These are phyloP conservation scores for Microcyclospora tardicrescens DNA, from an alignment of 2,329 filamentous ascomycete species.

Conservation along the genomic window DNA sequence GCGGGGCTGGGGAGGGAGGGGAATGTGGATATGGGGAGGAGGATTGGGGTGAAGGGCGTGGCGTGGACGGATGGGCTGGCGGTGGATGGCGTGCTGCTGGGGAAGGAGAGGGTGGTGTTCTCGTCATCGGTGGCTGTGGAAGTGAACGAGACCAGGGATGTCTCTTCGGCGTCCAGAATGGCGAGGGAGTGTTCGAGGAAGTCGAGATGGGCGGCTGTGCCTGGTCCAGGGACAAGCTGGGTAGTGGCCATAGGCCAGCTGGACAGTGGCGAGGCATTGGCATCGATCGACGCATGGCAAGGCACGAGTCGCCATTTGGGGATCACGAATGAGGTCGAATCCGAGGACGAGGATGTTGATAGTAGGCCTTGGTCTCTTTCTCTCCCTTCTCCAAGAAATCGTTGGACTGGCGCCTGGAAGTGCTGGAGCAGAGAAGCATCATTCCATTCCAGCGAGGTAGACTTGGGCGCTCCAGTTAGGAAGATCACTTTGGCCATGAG, in stretches of 20 bases:
- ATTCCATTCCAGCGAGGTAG: constrained; percentile 42
- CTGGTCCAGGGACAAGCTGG: neutral
- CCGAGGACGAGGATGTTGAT: neutral
- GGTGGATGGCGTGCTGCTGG: constrained; percentile 17
- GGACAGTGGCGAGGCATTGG: neutral
- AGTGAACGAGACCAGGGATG: constrained; percentile 41
- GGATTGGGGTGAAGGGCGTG: neutral
- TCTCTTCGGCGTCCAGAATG: constrained; percentile 51
- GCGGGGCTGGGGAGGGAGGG: constrained; percentile 59
- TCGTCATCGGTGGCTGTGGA: constrained; percentile 18
- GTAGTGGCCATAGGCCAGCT: neutral
- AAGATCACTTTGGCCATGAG: constrained; percentile 27
- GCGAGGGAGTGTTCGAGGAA: constrained; percentile 72
- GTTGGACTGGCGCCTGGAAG: constrained; percentile 23
- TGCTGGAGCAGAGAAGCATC: constrained; percentile 36
- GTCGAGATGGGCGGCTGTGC: constrained; percentile 22
- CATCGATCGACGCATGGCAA: constrained; percentile 1
- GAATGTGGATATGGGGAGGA: constrained; percentile 40
- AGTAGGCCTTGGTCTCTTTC: neutral
- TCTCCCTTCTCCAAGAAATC: constrained; percentile 7
- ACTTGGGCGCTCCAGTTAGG: constrained; percentile 49
- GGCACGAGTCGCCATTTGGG: constrained; percentile 17
- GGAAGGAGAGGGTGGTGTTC: constrained; percentile 23
- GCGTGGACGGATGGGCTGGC: constrained; percentile 1
- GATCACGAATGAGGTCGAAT: constrained; percentile 5